Percentiles rank a stretch among this genome's conserved stretches.
These are phyloP conservation scores for Podosphaera fusca DNA, from an alignment of 2,329 filamentous ascomycete species.

Conservation along the genomic window DNA sequence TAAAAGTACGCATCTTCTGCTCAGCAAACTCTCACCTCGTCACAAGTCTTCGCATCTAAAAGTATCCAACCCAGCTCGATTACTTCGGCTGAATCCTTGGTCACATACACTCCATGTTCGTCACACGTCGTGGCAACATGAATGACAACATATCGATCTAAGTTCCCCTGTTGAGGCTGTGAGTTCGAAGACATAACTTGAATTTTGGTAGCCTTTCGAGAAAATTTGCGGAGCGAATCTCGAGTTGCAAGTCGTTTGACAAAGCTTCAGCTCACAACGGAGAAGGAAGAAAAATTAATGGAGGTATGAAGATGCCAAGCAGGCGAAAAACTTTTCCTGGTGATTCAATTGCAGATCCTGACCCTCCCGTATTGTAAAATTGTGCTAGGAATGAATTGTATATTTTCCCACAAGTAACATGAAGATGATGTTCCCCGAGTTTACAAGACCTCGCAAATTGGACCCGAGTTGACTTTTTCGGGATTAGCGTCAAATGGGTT, in stretches of 20 bases:
- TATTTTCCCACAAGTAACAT: neutral
- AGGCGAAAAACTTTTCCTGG: neutral
- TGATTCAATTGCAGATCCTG: neutral
- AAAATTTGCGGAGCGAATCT: neutral
- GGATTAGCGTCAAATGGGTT: neutral
- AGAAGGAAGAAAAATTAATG: neutral
- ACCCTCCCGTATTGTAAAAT: neutral
- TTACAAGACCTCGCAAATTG: neutral
- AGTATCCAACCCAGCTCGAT: conserved; percentile 98
- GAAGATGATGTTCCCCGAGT: neutral
- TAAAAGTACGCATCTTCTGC: neutral
- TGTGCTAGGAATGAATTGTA: neutral
- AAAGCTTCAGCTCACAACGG: neutral
- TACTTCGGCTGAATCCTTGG: conserved; percentile 95
- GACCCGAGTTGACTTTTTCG: neutral
- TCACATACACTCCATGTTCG: conserved; percentile 97
- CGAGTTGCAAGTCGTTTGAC: neutral
- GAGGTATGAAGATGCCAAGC: neutral
- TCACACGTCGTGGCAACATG: conserved; percentile 98
- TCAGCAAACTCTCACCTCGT: conserved; percentile 45
- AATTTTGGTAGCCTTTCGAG: conserved; percentile 14
- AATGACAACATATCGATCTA: conserved; percentile 94
- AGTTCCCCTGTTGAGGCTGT: conserved; percentile 37
- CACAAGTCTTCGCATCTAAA: conserved; percentile 70
- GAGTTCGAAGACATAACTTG: conserved; percentile 28